These are phyloP conservation scores for Immersiporthe knoxdaviesiana DNA, from an alignment of 2,329 filamentous ascomycete genomes.

Conservation along the genomic window DNA sequence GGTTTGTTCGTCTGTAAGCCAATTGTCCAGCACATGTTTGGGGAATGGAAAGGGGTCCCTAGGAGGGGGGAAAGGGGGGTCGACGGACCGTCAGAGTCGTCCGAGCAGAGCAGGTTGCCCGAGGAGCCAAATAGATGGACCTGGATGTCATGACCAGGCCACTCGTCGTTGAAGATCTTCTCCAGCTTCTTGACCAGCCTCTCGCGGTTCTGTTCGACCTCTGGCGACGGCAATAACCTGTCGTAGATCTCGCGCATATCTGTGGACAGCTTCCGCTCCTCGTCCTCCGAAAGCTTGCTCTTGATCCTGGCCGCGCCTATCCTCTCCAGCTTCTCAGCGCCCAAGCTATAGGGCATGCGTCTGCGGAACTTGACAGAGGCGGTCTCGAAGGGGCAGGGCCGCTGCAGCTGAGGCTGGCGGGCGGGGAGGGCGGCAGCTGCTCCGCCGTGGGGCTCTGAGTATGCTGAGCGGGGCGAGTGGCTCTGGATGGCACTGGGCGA, in stretches of 20 bases:
- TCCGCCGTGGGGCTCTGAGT: constrained; percentile 82
- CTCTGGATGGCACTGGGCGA: constrained; percentile 77
- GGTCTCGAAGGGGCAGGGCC: constrained; percentile 81
- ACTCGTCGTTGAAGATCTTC: constrained; percentile 83
- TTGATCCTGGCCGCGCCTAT: constrained; percentile 74
- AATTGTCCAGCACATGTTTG: not conserved
- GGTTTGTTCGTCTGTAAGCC: constrained; percentile 40
- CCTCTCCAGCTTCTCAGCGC: constrained; percentile 76
- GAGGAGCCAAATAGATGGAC: constrained; percentile 98
- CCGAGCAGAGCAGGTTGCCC: constrained; percentile 90
- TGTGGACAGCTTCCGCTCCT: constrained; percentile 74
- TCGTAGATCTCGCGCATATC: constrained; percentile 88
- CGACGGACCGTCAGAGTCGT: constrained; percentile 87
- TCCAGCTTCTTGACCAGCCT: constrained; percentile 86
- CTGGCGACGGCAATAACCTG: constrained; percentile 77
- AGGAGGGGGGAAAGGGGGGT: not conserved
- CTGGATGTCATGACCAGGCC: constrained; percentile 86
- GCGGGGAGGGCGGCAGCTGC: constrained; percentile 69
- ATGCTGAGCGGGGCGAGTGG: constrained; percentile 86
- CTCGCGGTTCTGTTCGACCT: constrained; percentile 75
- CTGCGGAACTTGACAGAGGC: constrained; percentile 79
- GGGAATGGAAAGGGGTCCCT: not conserved
- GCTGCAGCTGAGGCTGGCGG: constrained; percentile 49
- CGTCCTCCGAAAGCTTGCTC: constrained; percentile 69
- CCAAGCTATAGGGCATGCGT: constrained; percentile 89